These are phyloP conservation scores for Carex littledalei DNA, from an alignment of 176 grass and related monocot genomes.

Conservation along the genomic window DNA sequence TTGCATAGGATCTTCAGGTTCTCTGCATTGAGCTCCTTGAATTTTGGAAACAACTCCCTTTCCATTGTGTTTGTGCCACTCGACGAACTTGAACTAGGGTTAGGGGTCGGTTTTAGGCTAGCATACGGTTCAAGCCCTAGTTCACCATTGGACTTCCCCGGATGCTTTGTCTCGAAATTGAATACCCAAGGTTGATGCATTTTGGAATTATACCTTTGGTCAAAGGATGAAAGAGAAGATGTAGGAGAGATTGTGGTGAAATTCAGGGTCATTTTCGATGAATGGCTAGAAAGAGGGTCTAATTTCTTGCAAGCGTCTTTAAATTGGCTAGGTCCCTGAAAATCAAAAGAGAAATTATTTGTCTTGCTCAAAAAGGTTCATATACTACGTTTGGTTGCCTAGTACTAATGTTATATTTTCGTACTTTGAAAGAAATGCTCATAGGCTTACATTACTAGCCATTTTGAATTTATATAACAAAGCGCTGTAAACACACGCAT, in stretches of 20 bases:
- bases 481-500: background rate
- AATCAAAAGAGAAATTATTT: background rate
- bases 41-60: slow-evolving; percentile 55
- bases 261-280: slow-evolving; percentile 28
- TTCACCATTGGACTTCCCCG: slow-evolving; percentile 27
- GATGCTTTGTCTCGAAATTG: slow-evolving; percentile 38
- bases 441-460: background rate
- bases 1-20: slow-evolving; percentile 79
- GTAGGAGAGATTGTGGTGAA: slow-evolving; percentile 27
- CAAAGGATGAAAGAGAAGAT: slow-evolving; percentile 24
- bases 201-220: slow-evolving; percentile 10
- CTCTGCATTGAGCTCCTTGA: slow-evolving; percentile 90
- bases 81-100: slow-evolving; percentile 34
- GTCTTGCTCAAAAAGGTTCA: background rate
- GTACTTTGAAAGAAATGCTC: background rate
- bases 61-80: slow-evolving; percentile 61
- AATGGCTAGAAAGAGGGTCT: slow-evolving; percentile 1
- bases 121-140: slow-evolving; percentile 6
- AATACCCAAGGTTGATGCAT: slow-evolving; percentile 17
- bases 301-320: slow-evolving; percentile 49
- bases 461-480: background rate
- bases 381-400: background rate
- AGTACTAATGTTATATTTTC: background rate
- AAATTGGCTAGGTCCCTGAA: slow-evolving; percentile 34
- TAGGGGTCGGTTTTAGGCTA: slow-evolving; percentile 17